Percentiles rank a stretch among this genome's conserved stretches.
phyloP scores from a whole-genome alignment of 202 grass and related monocot genomes.

The Panicum hallii region DNA sequence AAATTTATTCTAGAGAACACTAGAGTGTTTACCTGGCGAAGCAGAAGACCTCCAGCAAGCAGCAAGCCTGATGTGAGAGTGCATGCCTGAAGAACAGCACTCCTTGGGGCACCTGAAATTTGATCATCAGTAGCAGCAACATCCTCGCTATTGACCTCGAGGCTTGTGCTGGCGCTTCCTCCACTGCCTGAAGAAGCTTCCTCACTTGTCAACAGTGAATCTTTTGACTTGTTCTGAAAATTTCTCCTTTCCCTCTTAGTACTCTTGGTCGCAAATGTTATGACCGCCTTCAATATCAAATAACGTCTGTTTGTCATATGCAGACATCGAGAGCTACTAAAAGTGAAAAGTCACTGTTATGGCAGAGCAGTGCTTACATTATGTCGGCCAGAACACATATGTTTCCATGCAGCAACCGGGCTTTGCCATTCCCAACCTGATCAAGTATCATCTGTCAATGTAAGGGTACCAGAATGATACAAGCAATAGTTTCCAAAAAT shows the following conservation, averaged over 20 bases:
- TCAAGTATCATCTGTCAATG: slow-evolving; percentile 54
- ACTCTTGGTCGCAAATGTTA: slow-evolving; percentile 49
- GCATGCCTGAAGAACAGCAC: slow-evolving; percentile 73
- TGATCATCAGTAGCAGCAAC: slow-evolving; percentile 17
- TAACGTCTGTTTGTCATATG: neutral
- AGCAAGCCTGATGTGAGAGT: slow-evolving; percentile 67
- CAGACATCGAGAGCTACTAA: neutral
- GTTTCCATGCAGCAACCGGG: slow-evolving; percentile 28
- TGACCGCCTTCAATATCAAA: slow-evolving; percentile 34
- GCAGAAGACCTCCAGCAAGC: slow-evolving; percentile 54
- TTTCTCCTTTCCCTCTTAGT: slow-evolving; percentile 41
- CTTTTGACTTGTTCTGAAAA: slow-evolving; percentile 8
- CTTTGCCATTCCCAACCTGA: slow-evolving; percentile 47
- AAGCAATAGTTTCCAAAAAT: neutral
- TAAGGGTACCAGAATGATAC: slow-evolving; percentile 44
- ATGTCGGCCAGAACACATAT: neutral
- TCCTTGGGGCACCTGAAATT: slow-evolving; percentile 54
- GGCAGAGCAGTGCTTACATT: slow-evolving; percentile 4
- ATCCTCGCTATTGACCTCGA: slow-evolving; percentile 24
- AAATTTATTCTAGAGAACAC: neutral
- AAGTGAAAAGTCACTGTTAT: neutral
- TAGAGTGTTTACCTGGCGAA: slow-evolving; percentile 64
- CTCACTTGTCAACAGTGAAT: slow-evolving; percentile 19
- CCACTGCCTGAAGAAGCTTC: slow-evolving; percentile 27
- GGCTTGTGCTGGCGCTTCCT: slow-evolving; percentile 5